Base-by-base conservation (phyloP, 495 filamentous ascomycete species). In the Platismatia glauca region DNA sequence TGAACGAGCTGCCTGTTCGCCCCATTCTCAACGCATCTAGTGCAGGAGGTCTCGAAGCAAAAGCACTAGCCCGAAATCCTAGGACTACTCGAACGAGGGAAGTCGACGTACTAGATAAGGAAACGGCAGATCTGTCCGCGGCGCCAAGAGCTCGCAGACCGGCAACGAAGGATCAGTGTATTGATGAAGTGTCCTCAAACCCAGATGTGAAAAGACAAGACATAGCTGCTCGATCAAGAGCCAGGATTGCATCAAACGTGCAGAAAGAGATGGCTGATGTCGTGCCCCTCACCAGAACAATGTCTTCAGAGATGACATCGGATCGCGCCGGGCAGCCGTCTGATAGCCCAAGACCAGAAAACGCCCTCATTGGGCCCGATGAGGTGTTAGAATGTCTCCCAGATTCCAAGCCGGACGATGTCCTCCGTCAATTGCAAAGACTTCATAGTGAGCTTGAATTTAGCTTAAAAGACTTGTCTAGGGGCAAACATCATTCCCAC, bases 401-500 rank as follows among this genome's bases (percentile, higher is more conserved):
- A 24, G 74, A 72, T 18, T 79, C 80, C 0, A 73, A 75, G 57
- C 81, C 83, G 7, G 81, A 84, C 55, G 70, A 73, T 22, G 78
- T 84, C 13, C 71, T 84, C 7, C 73, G 76, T 16, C 72, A 79
- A 7, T 72, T 84, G 9, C 72, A 72, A 37, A 73, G 69, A 50
- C 70, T 86, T 27, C 79, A 84, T 57, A 68, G 64, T 3, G 79
- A 84, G 63, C 67, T 86, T 37, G 80, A 82, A 55, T 71, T 31
- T 31, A 59, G 62, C 44, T 52, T 67, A 34, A 63, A 60, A 37
- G 48, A 59, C 31, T 55, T 58, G 9, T 15, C 56, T 13, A 20
- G 13, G 16, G 22, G 33, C 7, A 60, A 53, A 41, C 34, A 44
- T 18, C 20, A 15, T 55, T 18, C 57, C 11, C 22, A 53, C 9